These are phyloP conservation scores for Neopestalotiopsis clavispora DNA, from an alignment of 2,329 filamentous ascomycete species.

Conservation along the genomic window DNA sequence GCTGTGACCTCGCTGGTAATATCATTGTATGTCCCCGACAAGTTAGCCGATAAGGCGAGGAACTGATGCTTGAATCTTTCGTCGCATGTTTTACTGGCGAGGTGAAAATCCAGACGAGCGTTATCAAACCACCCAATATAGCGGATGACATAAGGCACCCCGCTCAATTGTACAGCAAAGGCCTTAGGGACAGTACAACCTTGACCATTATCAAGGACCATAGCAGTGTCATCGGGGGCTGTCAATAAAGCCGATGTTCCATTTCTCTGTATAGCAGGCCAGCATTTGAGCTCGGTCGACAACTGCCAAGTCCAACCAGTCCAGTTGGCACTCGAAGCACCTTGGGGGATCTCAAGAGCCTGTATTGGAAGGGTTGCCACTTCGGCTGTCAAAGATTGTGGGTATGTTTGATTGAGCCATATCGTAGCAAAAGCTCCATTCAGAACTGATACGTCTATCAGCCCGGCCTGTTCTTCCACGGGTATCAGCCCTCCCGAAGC, in stretches of 20 bases:
- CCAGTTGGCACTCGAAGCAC: background rate
- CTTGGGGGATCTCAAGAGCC: background rate
- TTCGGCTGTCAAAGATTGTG: background rate
- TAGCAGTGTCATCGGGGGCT: no score
- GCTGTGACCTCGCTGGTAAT: background rate
- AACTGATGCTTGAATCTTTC: background rate
- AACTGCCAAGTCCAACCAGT: background rate
- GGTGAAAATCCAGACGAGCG: background rate
- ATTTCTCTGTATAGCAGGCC: background rate
- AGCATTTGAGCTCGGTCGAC: background rate
- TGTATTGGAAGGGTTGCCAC: background rate
- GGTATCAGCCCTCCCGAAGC: background rate
- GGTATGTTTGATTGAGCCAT: background rate
- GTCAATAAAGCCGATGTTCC: background rate
- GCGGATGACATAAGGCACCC: background rate
- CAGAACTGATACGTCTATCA: background rate
- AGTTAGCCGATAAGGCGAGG: background rate
- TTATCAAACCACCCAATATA: background rate
- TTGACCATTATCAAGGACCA: background rate
- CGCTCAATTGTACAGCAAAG: background rate
- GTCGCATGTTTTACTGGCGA: background rate
- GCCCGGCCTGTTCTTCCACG: background rate
- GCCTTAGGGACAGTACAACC: background rate
- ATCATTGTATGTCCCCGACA: background rate
- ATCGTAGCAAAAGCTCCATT: background rate